A percentile compares a stretch with the other conserved stretches of the same genome.
These are phyloP conservation scores for Cutaneotrichosporon spelunceum DNA, from an alignment of 1,284 basidiomycete genomes.

Conservation along the genomic window DNA sequence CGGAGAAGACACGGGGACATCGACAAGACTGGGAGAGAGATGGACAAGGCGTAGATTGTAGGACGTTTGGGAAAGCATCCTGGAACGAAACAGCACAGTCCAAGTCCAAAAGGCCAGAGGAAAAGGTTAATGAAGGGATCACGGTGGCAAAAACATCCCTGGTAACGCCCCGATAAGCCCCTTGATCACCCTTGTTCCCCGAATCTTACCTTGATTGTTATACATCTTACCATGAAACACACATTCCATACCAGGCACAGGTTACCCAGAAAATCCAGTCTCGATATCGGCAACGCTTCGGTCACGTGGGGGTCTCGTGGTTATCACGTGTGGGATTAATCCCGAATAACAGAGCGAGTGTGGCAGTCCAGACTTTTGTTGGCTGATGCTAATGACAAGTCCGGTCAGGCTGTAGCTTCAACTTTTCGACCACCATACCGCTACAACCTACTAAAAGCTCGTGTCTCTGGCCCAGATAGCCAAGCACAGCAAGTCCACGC, in stretches of 20 bases:
- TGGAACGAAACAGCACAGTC: too few species aligned
- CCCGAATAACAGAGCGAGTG: background rate
- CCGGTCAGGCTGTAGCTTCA: background rate
- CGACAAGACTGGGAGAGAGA: too few species aligned
- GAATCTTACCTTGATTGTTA: background rate
- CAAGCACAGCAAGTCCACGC: conserved; percentile 3
- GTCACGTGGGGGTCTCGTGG: background rate
- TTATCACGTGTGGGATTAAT: too few species aligned
- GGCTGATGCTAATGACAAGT: background rate
- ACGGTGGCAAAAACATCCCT: background rate
- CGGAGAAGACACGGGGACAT: too few species aligned
- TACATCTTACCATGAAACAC: background rate
- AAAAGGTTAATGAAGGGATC: too few species aligned
- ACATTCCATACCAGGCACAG: background rate
- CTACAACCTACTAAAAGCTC: conserved; percentile 5
- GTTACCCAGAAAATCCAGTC: background rate
- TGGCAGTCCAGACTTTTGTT: background rate
- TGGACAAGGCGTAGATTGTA: too few species aligned
- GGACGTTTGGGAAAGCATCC: too few species aligned
- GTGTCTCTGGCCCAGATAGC: conserved; percentile 8
- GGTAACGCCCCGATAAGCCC: background rate
- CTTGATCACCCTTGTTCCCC: background rate
- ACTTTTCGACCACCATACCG: conserved; percentile 4
- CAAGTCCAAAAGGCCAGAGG: too few species aligned
- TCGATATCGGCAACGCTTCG: background rate